phyloP scores from a whole-genome alignment of 2,329 filamentous ascomycete species.

The Aureobasidium sp. region DNA sequence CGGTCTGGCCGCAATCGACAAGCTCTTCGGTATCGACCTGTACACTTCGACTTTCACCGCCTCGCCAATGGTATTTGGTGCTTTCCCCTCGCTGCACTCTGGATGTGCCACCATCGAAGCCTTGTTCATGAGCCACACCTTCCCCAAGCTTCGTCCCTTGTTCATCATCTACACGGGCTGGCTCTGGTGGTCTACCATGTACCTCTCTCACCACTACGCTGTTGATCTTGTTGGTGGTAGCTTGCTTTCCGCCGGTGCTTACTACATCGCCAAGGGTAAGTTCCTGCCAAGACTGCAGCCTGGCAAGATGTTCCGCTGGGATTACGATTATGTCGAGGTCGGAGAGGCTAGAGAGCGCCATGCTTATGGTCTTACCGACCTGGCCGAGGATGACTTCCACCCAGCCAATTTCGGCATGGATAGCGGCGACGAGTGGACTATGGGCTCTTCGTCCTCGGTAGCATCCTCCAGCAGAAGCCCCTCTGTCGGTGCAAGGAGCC shows the following conservation, averaged over 20 bases:
- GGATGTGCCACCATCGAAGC: conserved; percentile 83
- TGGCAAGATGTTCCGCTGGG: conserved; percentile 84
- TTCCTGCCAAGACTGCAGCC: conserved; percentile 75
- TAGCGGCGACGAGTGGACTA: conserved; percentile 75
- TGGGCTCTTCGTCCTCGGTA: conserved; percentile 72
- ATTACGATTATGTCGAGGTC: conserved; percentile 87
- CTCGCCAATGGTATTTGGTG: conserved; percentile 86
- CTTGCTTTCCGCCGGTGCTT: conserved; percentile 54
- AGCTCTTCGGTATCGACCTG: conserved; percentile 81
- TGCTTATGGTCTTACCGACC: conserved; percentile 48
- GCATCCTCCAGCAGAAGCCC: conserved; percentile 57
- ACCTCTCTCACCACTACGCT: conserved; percentile 93
- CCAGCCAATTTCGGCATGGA: conserved; percentile 43
- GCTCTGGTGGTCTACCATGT: conserved; percentile 99
- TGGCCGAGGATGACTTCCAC: conserved; percentile 44
- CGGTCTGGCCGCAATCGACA: conserved; percentile 79
- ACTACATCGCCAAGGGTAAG: conserved; percentile 70
- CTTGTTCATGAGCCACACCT: conserved; percentile 86
- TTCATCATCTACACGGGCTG: conserved; percentile 81
- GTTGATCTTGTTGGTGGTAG: conserved; percentile 85
- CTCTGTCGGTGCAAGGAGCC: conserved; percentile 37
- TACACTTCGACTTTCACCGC: conserved; percentile 90
- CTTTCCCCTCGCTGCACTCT: conserved; percentile 88
- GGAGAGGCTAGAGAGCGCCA: conserved; percentile 55
- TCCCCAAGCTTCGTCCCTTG: conserved; percentile 70